Conservation (phyloP, 2,329 filamentous ascomycete species). For the Monosporascus sp. region DNA sequence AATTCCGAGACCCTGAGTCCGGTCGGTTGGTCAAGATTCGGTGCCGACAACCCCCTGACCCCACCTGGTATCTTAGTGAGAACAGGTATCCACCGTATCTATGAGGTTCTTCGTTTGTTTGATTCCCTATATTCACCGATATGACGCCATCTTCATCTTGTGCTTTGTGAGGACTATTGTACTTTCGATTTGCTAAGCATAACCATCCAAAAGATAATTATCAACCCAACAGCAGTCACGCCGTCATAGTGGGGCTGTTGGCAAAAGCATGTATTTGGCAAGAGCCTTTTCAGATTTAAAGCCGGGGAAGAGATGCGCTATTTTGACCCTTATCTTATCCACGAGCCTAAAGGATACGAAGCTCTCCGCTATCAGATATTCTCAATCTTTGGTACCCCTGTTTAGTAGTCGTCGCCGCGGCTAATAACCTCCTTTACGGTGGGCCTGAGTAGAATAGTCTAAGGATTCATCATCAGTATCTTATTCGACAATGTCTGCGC, state of each 20-base stretch:
- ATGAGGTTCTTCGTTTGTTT: too few relatives aligned
- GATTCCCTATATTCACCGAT: too few relatives aligned
- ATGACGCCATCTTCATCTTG: too few relatives aligned
- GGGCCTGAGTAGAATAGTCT: conserved; percentile 73
- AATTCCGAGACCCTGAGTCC: not conserved
- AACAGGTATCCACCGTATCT: too few relatives aligned
- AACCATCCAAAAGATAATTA: too few relatives aligned
- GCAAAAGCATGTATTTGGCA: too few relatives aligned
- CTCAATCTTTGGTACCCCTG: conserved; percentile 8
- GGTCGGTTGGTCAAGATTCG: not conserved
- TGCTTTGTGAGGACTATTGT: too few relatives aligned
- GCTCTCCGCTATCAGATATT: not conserved
- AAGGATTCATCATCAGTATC: conserved; percentile 9
- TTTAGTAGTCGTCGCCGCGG: conserved; percentile 76
- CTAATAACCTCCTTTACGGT: conserved; percentile 85
- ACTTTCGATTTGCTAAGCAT: too few relatives aligned
- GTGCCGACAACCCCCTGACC: not conserved
- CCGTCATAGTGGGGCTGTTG: too few relatives aligned
- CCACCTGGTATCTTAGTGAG: not conserved
- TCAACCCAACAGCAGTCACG: too few relatives aligned
- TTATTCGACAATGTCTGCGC: conserved; percentile 6
- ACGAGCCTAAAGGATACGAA: too few relatives aligned
- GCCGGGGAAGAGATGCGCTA: not conserved
- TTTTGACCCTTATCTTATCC: not conserved
- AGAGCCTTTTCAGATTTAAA: too few relatives aligned